Percentiles rank a stretch among this genome's conserved stretches.
These are phyloP conservation scores for Tetrapyrgos nigripes DNA, from an alignment of 1,284 basidiomycete genomes.

Conservation along the genomic window DNA sequence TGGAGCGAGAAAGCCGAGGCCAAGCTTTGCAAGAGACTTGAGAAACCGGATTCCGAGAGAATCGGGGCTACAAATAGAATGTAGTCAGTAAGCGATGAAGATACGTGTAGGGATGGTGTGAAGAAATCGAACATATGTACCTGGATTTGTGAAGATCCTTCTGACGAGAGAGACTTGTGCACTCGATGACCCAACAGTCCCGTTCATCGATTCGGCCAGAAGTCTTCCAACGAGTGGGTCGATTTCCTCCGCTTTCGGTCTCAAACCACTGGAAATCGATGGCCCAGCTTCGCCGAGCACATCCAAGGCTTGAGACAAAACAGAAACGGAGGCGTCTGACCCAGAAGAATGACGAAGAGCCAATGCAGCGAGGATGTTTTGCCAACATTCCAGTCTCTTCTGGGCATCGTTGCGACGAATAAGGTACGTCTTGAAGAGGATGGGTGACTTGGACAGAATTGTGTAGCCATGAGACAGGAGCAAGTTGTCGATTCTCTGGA, in stretches of 20 bases:
- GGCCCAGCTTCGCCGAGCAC: conserved; percentile 38
- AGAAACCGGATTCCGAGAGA: conserved; percentile 45
- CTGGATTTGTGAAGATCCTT: conserved; percentile 42
- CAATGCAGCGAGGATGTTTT: conserved; percentile 44
- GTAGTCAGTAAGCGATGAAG: conserved; percentile 24
- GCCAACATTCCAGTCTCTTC: conserved; percentile 48
- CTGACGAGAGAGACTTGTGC: conserved; percentile 36
- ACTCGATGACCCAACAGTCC: conserved; percentile 25
- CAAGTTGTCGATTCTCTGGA: conserved; percentile 54
- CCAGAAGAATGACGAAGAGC: conserved; percentile 25
- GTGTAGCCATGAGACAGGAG: conserved; percentile 42
- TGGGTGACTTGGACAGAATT: conserved; percentile 48
- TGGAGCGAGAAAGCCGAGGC: conserved; percentile 42
- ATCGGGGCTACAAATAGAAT: conserved; percentile 1
- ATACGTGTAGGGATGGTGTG: background rate
- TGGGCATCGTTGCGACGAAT: conserved; percentile 43
- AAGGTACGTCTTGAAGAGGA: conserved; percentile 57
- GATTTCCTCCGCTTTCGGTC: conserved; percentile 48
- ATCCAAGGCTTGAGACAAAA: conserved; percentile 44
- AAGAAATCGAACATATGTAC: conserved; percentile 35
- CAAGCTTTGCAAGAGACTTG: conserved; percentile 40
- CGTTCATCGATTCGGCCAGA: conserved; percentile 22
- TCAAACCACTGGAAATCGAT: conserved; percentile 44
- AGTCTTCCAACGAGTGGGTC: conserved; percentile 44
- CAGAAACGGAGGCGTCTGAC: conserved; percentile 29